Evolutionary conservation across 129 eudicot genomes (phyloP), one percentile per base, ranked within the genome.

Genomic region (Helianthus tuberosus): DNA sequence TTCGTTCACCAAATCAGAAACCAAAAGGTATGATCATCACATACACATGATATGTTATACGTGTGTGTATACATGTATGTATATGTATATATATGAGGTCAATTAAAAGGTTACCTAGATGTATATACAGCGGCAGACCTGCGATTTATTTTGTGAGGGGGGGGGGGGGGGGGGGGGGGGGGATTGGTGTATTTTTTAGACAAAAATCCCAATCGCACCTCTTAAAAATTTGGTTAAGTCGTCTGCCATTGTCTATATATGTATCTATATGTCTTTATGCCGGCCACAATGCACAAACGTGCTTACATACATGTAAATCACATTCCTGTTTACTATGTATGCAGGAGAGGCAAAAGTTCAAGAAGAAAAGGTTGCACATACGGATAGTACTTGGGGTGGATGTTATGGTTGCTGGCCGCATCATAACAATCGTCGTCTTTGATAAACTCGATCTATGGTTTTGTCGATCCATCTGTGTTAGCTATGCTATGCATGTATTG

Each of bases 341-440:
- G 36, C 17, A 66, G 71, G 71, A 17, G 53, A 9, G n/a, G 11
- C 17, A 29, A 12, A 15, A 35, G 36, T 17, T 4, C 54, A 66
- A 17, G 50, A 10, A 44, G 54, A 44, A 17, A 66, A 66, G 0
- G 71, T 66, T 15, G 14, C 15, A 41, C 51, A 41, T 66, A 41
- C 71, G 9, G 66, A 61, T 61, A 61, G 43, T 32, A 61, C 66
- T 4, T 66, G 71, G 71, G 71, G 71, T 2, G 54, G 54, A 16
- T 65, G 69, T 16, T 41, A 39, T 20, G 71, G 71, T 43, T 66
- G 71, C 36, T 44, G 47, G 47, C 71, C 23, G 3, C 11, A 13
- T 66, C 39, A 66, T 11, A 16, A 12, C 3, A 16, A 66, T 11
- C 55, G 55, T 5, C 55, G 54, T 66, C 55, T 66, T 11, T 11